phyloP scores from a whole-genome alignment of 805 yeast genomes.

The Spathaspora boniae region DNA sequence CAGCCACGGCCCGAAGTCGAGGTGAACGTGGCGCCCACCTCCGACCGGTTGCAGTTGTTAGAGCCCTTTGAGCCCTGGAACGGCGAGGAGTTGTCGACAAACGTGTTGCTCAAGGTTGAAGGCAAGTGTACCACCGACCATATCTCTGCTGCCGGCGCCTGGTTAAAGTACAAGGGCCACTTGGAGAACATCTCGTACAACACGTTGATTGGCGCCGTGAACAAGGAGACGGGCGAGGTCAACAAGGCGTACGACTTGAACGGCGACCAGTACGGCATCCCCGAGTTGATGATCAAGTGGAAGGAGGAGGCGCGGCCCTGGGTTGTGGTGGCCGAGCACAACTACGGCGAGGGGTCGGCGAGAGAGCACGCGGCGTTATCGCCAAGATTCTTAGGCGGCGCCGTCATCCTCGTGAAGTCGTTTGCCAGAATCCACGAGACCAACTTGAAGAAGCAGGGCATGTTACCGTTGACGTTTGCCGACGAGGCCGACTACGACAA shows the following conservation, averaged over 20 bases:
- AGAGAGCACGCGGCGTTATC: conserved; percentile 98
- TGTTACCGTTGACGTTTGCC: conserved; percentile 91
- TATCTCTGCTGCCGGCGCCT: conserved; percentile 97
- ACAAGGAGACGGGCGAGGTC: conserved; percentile 95
- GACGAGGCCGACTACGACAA: conserved; percentile 85
- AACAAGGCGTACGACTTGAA: conserved; percentile 85
- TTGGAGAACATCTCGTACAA: conserved; percentile 92
- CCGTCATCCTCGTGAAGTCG: conserved; percentile 83
- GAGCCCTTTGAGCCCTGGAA: conserved; percentile 88
- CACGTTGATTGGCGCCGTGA: conserved; percentile 94
- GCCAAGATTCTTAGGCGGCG: conserved; percentile 92
- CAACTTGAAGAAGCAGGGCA: conserved; percentile 95
- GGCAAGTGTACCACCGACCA: conserved; percentile 99
- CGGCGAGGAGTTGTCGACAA: conserved; percentile 75
- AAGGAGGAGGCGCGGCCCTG: conserved; percentile 80
- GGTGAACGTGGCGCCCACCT: conserved; percentile 76
- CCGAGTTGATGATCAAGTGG: conserved; percentile 97
- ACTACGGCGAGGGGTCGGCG: conserved; percentile 99
- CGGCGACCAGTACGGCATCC: conserved; percentile 74
- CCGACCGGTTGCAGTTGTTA: conserved; percentile 86
- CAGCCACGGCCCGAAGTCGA: conserved; percentile 55
- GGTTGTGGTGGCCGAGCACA: conserved; percentile 96
- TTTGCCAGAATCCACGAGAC: conserved; percentile 99
- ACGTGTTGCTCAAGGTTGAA: conserved; percentile 83
- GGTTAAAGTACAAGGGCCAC: conserved; percentile 98